Base-by-base conservation (phyloP, 352 stramenopile species). In the Globisporangium nodosum region DNA sequence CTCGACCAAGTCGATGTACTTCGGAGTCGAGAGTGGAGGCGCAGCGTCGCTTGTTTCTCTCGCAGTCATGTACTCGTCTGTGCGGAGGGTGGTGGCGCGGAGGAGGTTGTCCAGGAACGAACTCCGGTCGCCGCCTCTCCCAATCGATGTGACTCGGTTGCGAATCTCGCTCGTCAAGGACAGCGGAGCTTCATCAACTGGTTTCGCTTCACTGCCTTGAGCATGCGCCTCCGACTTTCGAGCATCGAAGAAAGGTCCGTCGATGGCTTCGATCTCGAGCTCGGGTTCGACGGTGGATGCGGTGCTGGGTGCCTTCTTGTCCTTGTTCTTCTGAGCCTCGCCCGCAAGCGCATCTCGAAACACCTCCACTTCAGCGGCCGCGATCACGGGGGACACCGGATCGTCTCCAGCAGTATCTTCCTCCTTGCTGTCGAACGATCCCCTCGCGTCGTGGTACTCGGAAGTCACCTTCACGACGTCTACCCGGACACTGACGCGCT, bases 221-320 rank as follows among this genome's bases (percentile, higher is more conserved):
- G 24, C 35, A 30, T 30, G 37, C 7, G 31, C 21, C 15, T 16
- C 49, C 20, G 48, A 31, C 39, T 62, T 62, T 49, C 48, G 48
- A 2, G 48, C 37, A 35, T 56, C 56, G 27, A 62, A 42, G 30
- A 46, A 62, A 0, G 48, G 64, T 2, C 27, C 49, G 37, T 46
- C 53, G 21, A 65, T 56, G 53, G 60, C 58, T 42, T 80, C 71
- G 16, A 78, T 67, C 60, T 83, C 74, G 47, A 70, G 74, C 45
- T 83, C 74, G 1, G 74, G 74, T 39, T 83, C 71, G 5, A 76
- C 62, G 1, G 58, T 63, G 11, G 58, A 63, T 1, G 27, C 42
- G 27, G 31, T 42, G 13, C 58, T 58, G 11, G 42, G 35, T 2
- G 50, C 24, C 16, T 24, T 30, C 24, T 60, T 43, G 30, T 16